Base-by-base conservation (phyloP, 495 filamentous ascomycete species). In the Neurospora africana region DNA sequence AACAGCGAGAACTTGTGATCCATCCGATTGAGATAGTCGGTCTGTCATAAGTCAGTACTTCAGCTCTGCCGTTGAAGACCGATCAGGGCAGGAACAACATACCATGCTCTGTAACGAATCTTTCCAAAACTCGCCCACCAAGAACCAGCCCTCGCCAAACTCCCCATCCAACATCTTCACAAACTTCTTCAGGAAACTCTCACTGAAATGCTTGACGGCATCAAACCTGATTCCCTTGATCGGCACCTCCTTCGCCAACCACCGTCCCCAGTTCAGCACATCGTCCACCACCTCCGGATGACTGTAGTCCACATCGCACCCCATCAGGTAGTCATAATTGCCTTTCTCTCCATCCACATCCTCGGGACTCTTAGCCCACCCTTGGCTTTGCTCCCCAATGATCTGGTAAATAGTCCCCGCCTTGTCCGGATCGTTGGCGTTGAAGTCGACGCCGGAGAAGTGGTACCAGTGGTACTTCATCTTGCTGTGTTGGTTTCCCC, bases 111-210 rank as follows among this genome's bases (percentile, higher is more conserved):
- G 68, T 3, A 85, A 72, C 68, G 89, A 84, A 30, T 86, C 88
- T 71, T 86, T 78, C 91, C 91, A 93, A 75, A 89, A 92, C 75
- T 93, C 91, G 41, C 89, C 90, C 5, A 93, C 89, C 39, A 91
- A 83, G 74, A 92, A 91, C 78, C 86, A 89, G 10, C 88, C 84
- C 5, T 81, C 74, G 13, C 86, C 87, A 67, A 83, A 79, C 1
- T 77, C 79, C 36, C 84, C 77, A 38, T 88, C 84, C 44, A 92
- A 74, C 68, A 84, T 78, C 3, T 80, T 76, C 36, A 91, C 84
- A 72, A 92, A 91, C 4, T 86, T 82, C 37, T 82, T 83, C 21
- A 91, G 86, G 75, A 93, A 93, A 1, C 82, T 82, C 69, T 87
- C 84, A 15, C 87, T 89, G 77, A 89, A 91, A 80, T 94, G 91